Base-by-base conservation (phyloP, 2,329 filamentous ascomycete species). In the Rhinocladiella mackenziei region DNA sequence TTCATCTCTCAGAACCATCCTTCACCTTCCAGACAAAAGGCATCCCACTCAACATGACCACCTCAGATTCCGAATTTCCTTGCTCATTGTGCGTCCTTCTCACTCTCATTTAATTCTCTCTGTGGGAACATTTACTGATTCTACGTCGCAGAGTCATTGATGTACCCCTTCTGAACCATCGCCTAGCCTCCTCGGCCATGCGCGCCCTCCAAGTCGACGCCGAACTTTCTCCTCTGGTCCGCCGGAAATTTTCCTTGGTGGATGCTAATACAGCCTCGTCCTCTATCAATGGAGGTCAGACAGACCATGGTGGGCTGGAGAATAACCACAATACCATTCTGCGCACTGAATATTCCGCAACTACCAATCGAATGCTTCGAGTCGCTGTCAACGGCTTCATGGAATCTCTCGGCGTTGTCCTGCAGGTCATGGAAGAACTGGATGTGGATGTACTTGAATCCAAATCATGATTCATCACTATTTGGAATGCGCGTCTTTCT, bases 351-450 rank as follows among this genome's bases (percentile, higher is more conserved):
- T 97, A 97, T 68, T 77, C 75, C 42, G 92, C 92, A 1, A 88
- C 88, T 0, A 97, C 92, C 14, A 95, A 96, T 63, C 83, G 92
- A 56, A 97, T 97, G 91, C 75, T 98, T 45, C 83, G 92, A 32
- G 92, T 98, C 2, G 86, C 91, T 2, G 89, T 96, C 44, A 97
- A 97, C 68, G 88, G 89, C 7, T 96, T 96, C 66, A 89, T 97
- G 75, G 91, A 97, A 59, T 94, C 84, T 56, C 65, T 96, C 43
- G 80, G 81, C 39, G 80, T 96, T 4, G 83, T 96, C 1, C 65
- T 96, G 30, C 86, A 89, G 42, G 85, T 94, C 11, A 95, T 96
- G 85, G 81, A 86, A 65, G 84, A 94, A 63, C 67, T 97, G 58
- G 91, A 97, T 65, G 78, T 82, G 18, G 89, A 96, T 69, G 83